Base-by-base conservation (phyloP, 2,329 filamentous ascomycete species). In the Pezicula radicicola region DNA sequence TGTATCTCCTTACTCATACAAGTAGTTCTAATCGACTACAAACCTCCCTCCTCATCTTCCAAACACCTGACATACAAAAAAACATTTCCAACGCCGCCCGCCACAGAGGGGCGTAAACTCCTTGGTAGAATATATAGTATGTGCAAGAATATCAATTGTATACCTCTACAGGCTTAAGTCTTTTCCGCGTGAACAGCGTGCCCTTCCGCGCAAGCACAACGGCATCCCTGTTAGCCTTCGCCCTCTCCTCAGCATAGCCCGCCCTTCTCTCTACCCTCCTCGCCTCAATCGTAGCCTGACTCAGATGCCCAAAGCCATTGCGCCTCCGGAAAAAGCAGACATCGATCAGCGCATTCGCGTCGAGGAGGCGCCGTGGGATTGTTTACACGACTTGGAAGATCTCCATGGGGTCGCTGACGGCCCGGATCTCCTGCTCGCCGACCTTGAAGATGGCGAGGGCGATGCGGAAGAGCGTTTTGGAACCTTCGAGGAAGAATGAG, bases 321-420 rank as follows among this genome's bases (percentile, higher is more conserved):
- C 87, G 81, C 40, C 89, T 83, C 59, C 85, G 84, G 67, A 94
- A 67, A 92, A 44, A 44, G 58, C 89, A 95, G 8, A 89, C 80
- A 58, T 96, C 91, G 74, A 96, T 83, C 13, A 97, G 74, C 2
- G 75, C 74, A 62, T 95, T 96, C 50, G 88, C 87, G 68, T 97
- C 91, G 18, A 97, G 70, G 63, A 96, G 79, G 49, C 81, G 81
- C 49, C 93, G 81, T 1, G 93, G 93, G 28, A 96, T 84, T 2
- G 85, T 85, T 73, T 97, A 93, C 28, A 97, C 91, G 3, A 96
- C 85, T 66, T 95, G 91, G 69, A 97, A 97, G 63, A 97, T 91
- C 72, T 97, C 93, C 85, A 96, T 95, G 1, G 91, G 89, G 64
- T 96, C 92, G n/a, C 77, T 79, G 10, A 96, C 86, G 7, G 82